Conservation (phyloP, 306 rosid genomes). For the Pterocarpus santalinus region DNA sequence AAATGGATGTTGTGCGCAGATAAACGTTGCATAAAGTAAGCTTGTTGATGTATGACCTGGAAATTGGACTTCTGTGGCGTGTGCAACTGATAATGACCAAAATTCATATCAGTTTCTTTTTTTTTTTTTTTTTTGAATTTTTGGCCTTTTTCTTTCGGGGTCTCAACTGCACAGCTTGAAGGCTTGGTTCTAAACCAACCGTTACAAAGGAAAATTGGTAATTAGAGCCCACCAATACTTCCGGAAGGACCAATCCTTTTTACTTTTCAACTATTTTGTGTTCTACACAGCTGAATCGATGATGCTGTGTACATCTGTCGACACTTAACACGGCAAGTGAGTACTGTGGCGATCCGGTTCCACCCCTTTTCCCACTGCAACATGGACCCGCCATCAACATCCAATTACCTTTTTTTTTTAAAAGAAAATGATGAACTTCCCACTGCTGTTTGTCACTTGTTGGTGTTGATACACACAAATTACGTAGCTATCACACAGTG, state of each 20-base stretch:
- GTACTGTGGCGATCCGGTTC: not conserved
- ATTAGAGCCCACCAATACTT: constrained; percentile 11
- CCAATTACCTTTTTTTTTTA: not conserved
- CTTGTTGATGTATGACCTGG: not conserved
- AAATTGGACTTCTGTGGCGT: not conserved
- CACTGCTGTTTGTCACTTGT: too few relatives aligned
- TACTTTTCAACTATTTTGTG: not conserved
- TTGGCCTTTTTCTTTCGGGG: not conserved
- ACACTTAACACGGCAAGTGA: not conserved
- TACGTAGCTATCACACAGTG: too few relatives aligned
- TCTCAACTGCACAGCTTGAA: not conserved
- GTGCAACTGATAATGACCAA: not conserved
- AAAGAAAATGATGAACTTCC: too few relatives aligned
- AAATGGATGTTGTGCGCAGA: not conserved
- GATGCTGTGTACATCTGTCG: too few relatives aligned
- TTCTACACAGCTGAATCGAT: not conserved
- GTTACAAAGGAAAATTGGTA: constrained; percentile 14
- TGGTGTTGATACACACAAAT: too few relatives aligned
- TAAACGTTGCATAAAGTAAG: constrained; percentile 9
- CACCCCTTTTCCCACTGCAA: not conserved
- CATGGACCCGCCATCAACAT: not conserved
- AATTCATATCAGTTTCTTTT: not conserved
- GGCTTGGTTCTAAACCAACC: constrained; percentile 15
- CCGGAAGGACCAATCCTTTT: not conserved
- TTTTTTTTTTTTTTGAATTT: not conserved